Base-by-base conservation (phyloP, 345 rosid species). In the Geranium rotundifolium region DNA sequence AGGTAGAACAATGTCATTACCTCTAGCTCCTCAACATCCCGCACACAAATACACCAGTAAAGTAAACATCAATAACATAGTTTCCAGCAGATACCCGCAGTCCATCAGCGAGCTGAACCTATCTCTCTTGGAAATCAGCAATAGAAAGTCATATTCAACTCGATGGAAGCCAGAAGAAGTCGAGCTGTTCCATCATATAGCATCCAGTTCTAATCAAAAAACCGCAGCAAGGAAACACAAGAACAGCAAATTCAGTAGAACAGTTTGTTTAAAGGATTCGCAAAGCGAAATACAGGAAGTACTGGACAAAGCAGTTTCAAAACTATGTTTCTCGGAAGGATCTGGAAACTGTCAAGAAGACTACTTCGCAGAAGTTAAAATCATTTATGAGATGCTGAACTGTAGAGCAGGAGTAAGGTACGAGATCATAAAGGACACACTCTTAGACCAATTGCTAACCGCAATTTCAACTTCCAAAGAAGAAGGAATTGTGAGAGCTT, bases 381-480 rank as follows among this genome's bases (percentile, higher is more conserved):
- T 84, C 57, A 76, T 84, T 29, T 91, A 82, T 54, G 76, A 84
- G 71, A 82, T 87, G 82, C 69, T 91, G 60, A 79, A 79, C 73
- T 60, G 65, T 12, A 85, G 77, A 72, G 69, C 70, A n/a, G 95
- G 91, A 62, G 66, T 72, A 62, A 91, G 85, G 57, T 87, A 86
- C 39, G 58, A 65, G 17, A 78, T 87, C 76, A 71, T 91, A 49
- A 89, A 83, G 71, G 87, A 89, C 67, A 81, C 82, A 63, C 79
- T 91, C 52, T 74, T 89, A 9, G 92, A 91, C 54, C 95, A 84
- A 68, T 79, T 91, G 30, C 74, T 87, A 58, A 68, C 56, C 17
- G 89, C 92, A 23, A 81, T 91, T 72, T 84, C 96, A 17, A 75
- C 78, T 54, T 89, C 98, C 30, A 71, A 82, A 73, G 88, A 89